Conservation (phyloP, 108 stramenopile species). For the Fistulifera solaris region DNA sequence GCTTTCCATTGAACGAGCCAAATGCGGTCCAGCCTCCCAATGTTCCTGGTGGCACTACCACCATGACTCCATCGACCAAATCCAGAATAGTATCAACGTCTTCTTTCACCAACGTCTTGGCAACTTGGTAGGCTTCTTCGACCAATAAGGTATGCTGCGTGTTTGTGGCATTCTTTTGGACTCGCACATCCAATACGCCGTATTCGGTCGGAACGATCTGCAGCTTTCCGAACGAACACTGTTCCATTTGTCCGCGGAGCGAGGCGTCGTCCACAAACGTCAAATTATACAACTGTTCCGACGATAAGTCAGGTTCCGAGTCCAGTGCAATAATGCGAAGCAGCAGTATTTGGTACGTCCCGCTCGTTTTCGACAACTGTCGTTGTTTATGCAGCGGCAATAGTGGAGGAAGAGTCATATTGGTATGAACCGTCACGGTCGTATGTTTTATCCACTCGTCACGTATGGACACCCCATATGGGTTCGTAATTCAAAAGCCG, state of each 20-base stretch:
- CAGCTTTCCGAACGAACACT: constrained; percentile 1
- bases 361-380: too few relatives aligned
- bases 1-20: not conserved
- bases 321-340: constrained; percentile 1
- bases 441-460: too few relatives aligned
- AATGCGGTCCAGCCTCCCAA: not conserved
- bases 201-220: not conserved
- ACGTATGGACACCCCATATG: too few relatives aligned
- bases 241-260: not conserved
- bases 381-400: too few relatives aligned
- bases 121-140: not conserved
- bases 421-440: too few relatives aligned
- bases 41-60: constrained; percentile 1
- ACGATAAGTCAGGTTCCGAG: not conserved
- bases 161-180: not conserved
- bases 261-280: not conserved
- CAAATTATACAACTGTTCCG: not conserved
- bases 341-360: too few relatives aligned
- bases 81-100: not conserved
- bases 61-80: not conserved
- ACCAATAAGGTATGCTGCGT: not conserved
- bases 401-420: too few relatives aligned
- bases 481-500: too few relatives aligned
- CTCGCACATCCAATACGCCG: not conserved
- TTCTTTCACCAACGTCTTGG: not conserved